Conservation (phyloP, 371 early-diverging fungal genomes). For the Synchytrium microbalum region DNA sequence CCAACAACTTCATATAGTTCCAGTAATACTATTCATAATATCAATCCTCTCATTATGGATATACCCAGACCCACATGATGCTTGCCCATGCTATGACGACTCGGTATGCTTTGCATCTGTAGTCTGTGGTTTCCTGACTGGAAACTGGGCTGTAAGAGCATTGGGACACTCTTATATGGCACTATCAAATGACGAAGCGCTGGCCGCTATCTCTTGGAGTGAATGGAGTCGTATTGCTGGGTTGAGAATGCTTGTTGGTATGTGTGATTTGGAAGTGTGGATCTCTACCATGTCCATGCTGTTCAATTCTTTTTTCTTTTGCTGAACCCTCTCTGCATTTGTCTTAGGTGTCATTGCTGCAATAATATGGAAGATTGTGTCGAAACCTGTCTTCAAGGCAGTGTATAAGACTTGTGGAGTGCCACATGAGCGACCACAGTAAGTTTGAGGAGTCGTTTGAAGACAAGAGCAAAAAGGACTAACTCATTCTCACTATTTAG, state of each 20-base stretch:
- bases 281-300: neutral
- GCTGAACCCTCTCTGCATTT: too few species aligned
- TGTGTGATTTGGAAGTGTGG: neutral
- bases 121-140: conserved; percentile 56
- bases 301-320: too few species aligned
- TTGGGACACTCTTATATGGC: neutral
- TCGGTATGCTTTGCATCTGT: conserved; percentile 67
- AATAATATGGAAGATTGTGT: neutral
- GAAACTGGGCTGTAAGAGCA: conserved; percentile 36
- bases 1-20: neutral
- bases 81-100: conserved; percentile 77
- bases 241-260: neutral
- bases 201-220: neutral
- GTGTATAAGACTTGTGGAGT: neutral
- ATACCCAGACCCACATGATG: conserved; percentile 66
- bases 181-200: neutral
- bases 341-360: neutral
- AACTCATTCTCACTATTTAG: neutral
- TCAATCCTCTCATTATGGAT: conserved; percentile 16
- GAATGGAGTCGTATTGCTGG: neutral
- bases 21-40: neutral
- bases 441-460: neutral
- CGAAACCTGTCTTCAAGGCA: neutral
- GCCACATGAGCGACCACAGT: neutral
- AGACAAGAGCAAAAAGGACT: neutral